Base-by-base conservation (phyloP, 2,329 filamentous ascomycete species). In the Blumeriella jaapii region DNA sequence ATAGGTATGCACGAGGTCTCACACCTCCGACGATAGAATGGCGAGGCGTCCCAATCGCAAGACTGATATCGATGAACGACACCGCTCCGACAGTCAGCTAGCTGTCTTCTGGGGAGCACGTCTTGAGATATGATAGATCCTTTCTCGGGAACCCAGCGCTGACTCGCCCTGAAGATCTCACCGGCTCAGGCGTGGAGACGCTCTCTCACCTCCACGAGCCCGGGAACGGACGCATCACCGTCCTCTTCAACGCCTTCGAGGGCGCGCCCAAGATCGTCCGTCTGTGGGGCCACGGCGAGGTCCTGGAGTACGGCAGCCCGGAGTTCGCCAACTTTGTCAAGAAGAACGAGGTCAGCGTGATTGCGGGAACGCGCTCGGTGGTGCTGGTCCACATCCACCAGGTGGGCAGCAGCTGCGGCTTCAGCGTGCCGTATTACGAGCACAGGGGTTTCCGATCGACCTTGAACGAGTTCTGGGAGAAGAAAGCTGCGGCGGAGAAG, bases 381-480 rank as follows among this genome's bases (percentile, higher is more conserved):
- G 32, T 48, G 1, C 14, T 46, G 10, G 44, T 48, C 26, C 34
- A 44, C 36, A 38, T 48, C 17, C 39, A 45, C 25, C 46, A 48
- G 18, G 46, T 48, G 10, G 44, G 46, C 2, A 38, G 32, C 26
- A 31, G 19, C 6, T 48, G 46, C 18, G 46, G 46, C 12, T 45
- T 45, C 16, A 45, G 41, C 16, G 34, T 48, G 39, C 46, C 46
- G 18, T 31, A 29, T 9, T 48, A 38, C 33, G 44, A 46, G 15
- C 46, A 46, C 18, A 35, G 38, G 34, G 40, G 27, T 3, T 46
- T 40, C 24, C 30, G 46, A 29, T 18, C 39, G 17, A 42, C 36
- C 14, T 28, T 48, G 31, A 48, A 48, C 34, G 38, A 48, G 13
- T 45, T 39, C 15, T 44, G 41, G 26, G 39, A 43, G 38, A 46